Base-by-base conservation (phyloP, 768 basidiomycete genomes). In the Pisolithus tinctorius region DNA sequence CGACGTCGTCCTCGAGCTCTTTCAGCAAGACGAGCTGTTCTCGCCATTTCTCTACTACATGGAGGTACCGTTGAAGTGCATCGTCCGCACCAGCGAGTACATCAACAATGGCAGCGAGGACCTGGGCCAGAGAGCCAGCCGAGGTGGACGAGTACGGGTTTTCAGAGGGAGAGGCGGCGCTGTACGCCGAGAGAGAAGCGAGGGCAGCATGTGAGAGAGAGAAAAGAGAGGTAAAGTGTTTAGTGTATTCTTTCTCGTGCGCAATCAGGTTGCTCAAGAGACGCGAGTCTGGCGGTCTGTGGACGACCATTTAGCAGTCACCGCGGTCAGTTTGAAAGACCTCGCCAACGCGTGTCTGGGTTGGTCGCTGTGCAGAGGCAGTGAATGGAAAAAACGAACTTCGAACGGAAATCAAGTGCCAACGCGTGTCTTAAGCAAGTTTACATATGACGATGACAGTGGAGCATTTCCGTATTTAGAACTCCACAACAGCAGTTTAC, bases 221-320 rank as follows among this genome's bases (percentile, higher is more conserved):
- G 23, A 89, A 72, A 38, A 88, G 71, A 17, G 71, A 55, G n/a
- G 63, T 59, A 27, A 89, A 71, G 8, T 83, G 77, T 56, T 81
- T 83, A 2, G 79, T 68, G 60, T 86, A 86, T 34, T 85, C 84
- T 61, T 85, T 87, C 65, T 90, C 88, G 55, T 81, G 76, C 6
- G 71, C 67, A 45, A 88, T 72, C 29, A 91, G 78, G 61, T 85
- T 83, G 2, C 74, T 69, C 50, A 91, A 77, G 14, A 92, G 74
- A 20, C 87, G 79, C 34, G 84, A 82, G 72, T 90, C 87, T 9
- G 83, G 71, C n/a, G 80, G 71, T 25, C 84, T 76, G 63, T 86
- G 86, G 45, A 86, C 82, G 13, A 34, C 34, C 34, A 34, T 34
- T 34, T 34, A 34, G 34, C 34, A 34, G 34, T 34, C 34, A 13